Percentiles rank a stretch among this genome's conserved stretches.
Conservation (phyloP, 148 eudicot genomes). For the Fallopia convolvulus region DNA sequence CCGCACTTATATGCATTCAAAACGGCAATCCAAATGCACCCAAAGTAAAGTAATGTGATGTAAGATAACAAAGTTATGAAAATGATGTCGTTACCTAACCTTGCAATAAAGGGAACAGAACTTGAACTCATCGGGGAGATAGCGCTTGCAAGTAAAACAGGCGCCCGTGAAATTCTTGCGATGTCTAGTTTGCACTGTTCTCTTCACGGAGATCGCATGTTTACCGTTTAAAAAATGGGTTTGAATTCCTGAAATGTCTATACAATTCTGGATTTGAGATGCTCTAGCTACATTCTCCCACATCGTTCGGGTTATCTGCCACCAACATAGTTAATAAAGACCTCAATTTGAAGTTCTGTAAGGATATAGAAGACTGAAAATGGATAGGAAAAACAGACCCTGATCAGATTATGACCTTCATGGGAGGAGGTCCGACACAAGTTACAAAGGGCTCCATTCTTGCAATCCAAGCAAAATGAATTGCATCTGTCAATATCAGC, state of each 20-base stretch:
- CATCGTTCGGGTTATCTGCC: not conserved
- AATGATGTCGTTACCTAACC: not conserved
- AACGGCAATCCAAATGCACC: too few species aligned
- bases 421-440: not conserved
- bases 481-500: not conserved
- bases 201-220: not conserved
- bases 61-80: not conserved
- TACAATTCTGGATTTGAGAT: not conserved
- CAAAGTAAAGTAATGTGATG: too few species aligned
- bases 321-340: not conserved
- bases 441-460: constrained; percentile 2
- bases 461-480: constrained; percentile 1
- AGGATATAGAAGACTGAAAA: not conserved
- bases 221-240: not conserved
- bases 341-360: not conserved
- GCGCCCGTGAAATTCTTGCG: not conserved
- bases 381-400: not conserved
- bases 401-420: not conserved
- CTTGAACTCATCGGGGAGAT: constrained; percentile 2
- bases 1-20: too few species aligned
- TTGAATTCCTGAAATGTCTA: constrained; percentile 4
- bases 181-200: not conserved
- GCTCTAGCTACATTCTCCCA: not conserved
- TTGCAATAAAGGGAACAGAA: constrained; percentile 11
- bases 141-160: constrained; percentile 2